phyloP scores from a whole-genome alignment of 208 protist species.

The Crithidia acanthocephali region DNA sequence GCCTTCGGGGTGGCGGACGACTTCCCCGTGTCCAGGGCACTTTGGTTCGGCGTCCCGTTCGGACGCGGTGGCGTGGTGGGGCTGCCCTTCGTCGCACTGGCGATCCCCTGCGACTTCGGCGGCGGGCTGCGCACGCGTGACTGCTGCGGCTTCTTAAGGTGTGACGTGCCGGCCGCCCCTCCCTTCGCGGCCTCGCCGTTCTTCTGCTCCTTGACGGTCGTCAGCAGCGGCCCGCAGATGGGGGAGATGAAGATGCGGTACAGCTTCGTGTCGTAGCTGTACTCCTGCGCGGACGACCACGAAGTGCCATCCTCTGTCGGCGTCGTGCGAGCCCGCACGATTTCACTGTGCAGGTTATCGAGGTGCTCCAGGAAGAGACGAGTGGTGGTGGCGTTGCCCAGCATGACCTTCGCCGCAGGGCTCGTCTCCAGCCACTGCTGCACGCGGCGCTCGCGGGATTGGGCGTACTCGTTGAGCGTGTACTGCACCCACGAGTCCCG shows the following conservation, averaged over 20 bases:
- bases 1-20: background rate
- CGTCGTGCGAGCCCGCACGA: constrained; percentile 63
- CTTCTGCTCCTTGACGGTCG: constrained; percentile 55
- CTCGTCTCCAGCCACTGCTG: constrained; percentile 46
- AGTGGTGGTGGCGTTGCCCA: constrained; percentile 46
- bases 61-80: constrained; percentile 2
- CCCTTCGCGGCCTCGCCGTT: constrained; percentile 6
- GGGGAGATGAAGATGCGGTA: constrained; percentile 78
- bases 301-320: constrained; percentile 36
- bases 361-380: constrained; percentile 46
- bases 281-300: constrained; percentile 48
- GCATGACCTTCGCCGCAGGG: constrained; percentile 38
- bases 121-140: constrained; percentile 3
- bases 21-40: background rate
- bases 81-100: background rate
- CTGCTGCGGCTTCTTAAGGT: constrained; percentile 2
- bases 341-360: constrained; percentile 54
- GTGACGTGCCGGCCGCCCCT: too few species aligned
- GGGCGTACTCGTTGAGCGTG: constrained; percentile 52
- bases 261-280: constrained; percentile 68
- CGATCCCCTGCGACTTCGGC: background rate
- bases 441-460: constrained; percentile 49
- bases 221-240: constrained; percentile 67
- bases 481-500: constrained; percentile 67
- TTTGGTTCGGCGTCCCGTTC: background rate